Base-by-base conservation (phyloP, 1,139 yeast species). In the Suhomyces atakaporum region DNA sequence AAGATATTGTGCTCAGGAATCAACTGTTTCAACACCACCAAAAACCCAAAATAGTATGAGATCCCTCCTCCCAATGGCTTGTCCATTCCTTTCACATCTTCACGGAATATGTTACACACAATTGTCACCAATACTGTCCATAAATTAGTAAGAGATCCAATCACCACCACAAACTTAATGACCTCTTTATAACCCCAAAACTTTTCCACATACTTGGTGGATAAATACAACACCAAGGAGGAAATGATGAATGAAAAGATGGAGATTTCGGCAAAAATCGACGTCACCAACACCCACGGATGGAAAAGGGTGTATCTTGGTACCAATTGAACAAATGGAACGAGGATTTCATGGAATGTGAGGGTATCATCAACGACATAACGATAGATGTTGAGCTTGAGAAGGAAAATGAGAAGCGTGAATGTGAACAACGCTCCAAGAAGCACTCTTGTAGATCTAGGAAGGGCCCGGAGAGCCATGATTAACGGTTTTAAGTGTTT, bases 1-100 rank as follows among this genome's bases (percentile, higher is more conserved):
- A 78, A 77, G 38, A 88, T 74, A 38, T 87, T 81, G 54, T 88
- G 95, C 56, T 90, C 97, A 5, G 97, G 97, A 21, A 86, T 79
- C 49, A 87, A 68, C 60, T 90, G 97, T 60, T 88, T 89, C 56
- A 88, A 78, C 7, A 89, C 94, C 23, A 90, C 95, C 40, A 89
- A 64, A 49, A 86, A 84, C 3, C 88, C 92, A 53, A 86, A 69
- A 44, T 84, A 71, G 41, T 87, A 65, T 1, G 88, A 80, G 27
- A 80, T 74, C 14, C 88, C 81, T 0, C 96, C 97, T 38, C 86
- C 85, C 34, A 83, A 62, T 4, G 84, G 76, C 36, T 58, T 58
- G 39, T 63, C 64, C 68, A 73, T 68, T 0, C 69, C 67, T 8
- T 46, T 46, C 4, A 62, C 63, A 43, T 70, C 72, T 10, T 60